Percentiles rank a stretch among this genome's conserved stretches.
phyloP scores from a whole-genome alignment of 805 yeast genomes.

The Candida xiaguanensis region DNA sequence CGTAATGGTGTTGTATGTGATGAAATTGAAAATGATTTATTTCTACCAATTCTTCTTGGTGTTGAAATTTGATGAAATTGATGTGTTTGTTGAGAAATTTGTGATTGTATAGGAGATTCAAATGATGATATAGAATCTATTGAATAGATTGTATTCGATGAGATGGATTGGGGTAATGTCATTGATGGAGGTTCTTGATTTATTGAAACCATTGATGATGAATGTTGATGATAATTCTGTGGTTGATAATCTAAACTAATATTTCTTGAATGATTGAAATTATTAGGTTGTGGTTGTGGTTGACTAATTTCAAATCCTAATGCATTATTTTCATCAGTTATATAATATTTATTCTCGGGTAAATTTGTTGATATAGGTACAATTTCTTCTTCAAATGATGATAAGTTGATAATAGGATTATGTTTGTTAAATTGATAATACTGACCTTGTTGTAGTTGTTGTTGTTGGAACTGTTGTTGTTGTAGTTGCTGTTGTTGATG shows the following conservation, averaged over 20 bases:
- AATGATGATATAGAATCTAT: conserved; percentile 24
- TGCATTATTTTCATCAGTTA: conserved; percentile 3
- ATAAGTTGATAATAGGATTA: background rate
- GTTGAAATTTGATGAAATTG: conserved; percentile 21
- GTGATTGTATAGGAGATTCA: conserved; percentile 5
- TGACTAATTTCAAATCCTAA: background rate
- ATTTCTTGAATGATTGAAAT: conserved; percentile 20
- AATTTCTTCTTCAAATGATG: conserved; percentile 7
- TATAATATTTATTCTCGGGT: conserved; percentile 7
- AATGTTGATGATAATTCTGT: conserved; percentile 16
- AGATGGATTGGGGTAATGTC: conserved; percentile 14
- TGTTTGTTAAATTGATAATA: background rate
- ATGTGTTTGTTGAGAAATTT: background rate
- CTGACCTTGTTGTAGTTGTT: background rate
- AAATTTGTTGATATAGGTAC: conserved; percentile 12
- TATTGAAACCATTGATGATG: conserved; percentile 21
- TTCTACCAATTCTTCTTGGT: conserved; percentile 31
- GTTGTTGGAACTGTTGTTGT: background rate
- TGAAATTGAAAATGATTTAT: conserved; percentile 31
- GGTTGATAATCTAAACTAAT: conserved; percentile 16
- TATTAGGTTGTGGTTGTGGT: background rate
- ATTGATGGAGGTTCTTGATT: conserved; percentile 19
- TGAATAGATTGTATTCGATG: conserved; percentile 26
- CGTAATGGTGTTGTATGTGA: conserved; percentile 37
- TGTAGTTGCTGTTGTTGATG: background rate